Evolutionary conservation across 2,329 filamentous ascomycete species (phyloP), one percentile per base, ranked within the genome.

Genomic region (Arthrobotrys musiformis): DNA sequence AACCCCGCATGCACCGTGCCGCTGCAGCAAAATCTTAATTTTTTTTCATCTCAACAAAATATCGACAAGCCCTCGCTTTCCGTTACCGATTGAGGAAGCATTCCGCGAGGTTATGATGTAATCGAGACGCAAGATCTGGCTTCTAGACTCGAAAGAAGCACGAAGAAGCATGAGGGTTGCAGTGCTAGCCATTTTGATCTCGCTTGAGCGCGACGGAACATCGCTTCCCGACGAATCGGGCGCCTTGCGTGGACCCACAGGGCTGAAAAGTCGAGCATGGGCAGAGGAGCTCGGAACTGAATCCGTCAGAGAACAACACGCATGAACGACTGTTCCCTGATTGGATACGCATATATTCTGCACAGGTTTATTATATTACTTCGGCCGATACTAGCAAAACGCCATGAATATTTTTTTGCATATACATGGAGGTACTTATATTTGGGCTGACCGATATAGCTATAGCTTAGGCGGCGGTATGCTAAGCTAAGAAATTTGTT

Each of bases 1-100:
- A 58, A 58, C 52, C 52, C 50, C 52, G 33, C 52, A 58, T 40
- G 52, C 17, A 58, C 17, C 11, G 11, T 58, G 52, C 52, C 52
- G 17, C 30, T 24, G 52, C 52, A 22, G 17, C 9, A 40, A 7
- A 15, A 37, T 54, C 52, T 58, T 22, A 58, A 54, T 33, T 33
- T 35, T 33, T n/a, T 33, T 54, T 11, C 50, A 22, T 19, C 50
- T 35, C 50, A 54, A 35, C 50, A 33, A 54, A 54, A 54, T 30
- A 28, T 54, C 50, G n/a, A n/a, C 22, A 58, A n/a, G 11, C 30
- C 30, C 7, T 58, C 52, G 52, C 30, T 13, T 58, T 37, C 24
- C 24, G 1, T 40, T 37, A n/a, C 52, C 24, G 2, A 13, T 58
- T 40, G 17, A 58, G 52, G 52, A 58, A 40, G 52, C 52, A 58